Evolutionary conservation across 305 asterid genomes (phyloP).

Genomic region (Andrographis paniculata): DNA sequence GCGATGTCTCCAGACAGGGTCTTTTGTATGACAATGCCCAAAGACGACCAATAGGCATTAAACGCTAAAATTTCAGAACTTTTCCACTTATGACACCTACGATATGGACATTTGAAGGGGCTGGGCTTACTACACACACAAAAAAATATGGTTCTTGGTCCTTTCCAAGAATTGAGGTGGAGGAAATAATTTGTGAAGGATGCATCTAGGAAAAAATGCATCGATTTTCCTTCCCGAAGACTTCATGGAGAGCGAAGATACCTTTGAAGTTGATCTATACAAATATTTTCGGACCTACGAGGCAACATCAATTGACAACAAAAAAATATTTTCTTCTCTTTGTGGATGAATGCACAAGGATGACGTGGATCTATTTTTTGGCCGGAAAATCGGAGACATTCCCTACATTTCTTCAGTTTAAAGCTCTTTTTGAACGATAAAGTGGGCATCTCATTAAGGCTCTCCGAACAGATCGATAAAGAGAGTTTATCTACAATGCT

Average conservation of each 20-base stretch:
- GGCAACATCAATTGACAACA: not conserved
- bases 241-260: not conserved
- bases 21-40: no score
- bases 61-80: no score
- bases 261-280: not conserved
- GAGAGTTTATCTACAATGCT: not conserved
- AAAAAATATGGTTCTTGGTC: not conserved
- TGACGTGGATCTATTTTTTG: constrained; percentile 1
- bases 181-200: not conserved
- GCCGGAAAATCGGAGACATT: constrained; percentile 6
- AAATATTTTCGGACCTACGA: not conserved
- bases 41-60: no score
- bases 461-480: not conserved
- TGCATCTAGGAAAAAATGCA: no score
- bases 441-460: not conserved
- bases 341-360: not conserved
- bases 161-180: not conserved
- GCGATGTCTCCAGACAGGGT: no score
- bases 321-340: not conserved
- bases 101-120: constrained; percentile 1
- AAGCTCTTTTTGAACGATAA: constrained; percentile 5
- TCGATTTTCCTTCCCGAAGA: not conserved
- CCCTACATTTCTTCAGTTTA: not conserved
- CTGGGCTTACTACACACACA: not conserved
- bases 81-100: not conserved